A percentile compares a stretch with the other conserved stretches of the same genome.
Evolutionary conservation across 2,329 filamentous ascomycete species (phyloP).

Genomic region (Pseudogymnoascus sp.): DNA sequence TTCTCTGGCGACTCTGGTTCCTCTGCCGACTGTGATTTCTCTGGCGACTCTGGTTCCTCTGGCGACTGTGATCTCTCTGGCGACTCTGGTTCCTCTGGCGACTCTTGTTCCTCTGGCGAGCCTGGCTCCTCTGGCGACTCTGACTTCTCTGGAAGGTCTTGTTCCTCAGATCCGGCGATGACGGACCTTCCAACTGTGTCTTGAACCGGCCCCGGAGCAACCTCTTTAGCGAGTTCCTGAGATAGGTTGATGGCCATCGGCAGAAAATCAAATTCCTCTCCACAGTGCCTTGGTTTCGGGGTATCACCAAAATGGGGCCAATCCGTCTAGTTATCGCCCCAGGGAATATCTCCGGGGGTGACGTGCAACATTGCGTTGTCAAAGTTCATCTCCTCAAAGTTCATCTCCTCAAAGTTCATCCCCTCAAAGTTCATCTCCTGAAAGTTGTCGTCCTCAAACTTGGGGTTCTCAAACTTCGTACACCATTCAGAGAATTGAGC

Average conservation of each 20-base stretch:
- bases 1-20: no score
- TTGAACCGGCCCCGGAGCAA: background rate
- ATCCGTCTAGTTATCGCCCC: background rate
- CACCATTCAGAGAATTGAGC: no score
- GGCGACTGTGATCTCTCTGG: no score
- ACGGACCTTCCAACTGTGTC: background rate
- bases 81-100: no score
- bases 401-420: no score
- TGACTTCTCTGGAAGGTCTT: background rate
- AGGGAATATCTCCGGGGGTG: background rate
- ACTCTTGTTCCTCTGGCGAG: no score
- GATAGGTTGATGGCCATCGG: background rate
- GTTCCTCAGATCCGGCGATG: background rate
- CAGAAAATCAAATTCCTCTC: background rate
- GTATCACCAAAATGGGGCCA: background rate
- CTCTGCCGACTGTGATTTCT: no score
- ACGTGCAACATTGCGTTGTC: no score
- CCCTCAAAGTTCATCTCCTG: no score
- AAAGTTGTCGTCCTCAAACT: background rate
- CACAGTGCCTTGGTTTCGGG: background rate
- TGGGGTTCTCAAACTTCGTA: no score
- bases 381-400: background rate
- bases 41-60: no score
- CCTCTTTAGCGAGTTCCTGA: background rate
- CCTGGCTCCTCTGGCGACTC: no score